Percentiles rank a stretch among this genome's conserved stretches.
These are phyloP conservation scores for Vaucheria bursata DNA, from an alignment of 352 stramenopile genomes.

Conservation along the genomic window DNA sequence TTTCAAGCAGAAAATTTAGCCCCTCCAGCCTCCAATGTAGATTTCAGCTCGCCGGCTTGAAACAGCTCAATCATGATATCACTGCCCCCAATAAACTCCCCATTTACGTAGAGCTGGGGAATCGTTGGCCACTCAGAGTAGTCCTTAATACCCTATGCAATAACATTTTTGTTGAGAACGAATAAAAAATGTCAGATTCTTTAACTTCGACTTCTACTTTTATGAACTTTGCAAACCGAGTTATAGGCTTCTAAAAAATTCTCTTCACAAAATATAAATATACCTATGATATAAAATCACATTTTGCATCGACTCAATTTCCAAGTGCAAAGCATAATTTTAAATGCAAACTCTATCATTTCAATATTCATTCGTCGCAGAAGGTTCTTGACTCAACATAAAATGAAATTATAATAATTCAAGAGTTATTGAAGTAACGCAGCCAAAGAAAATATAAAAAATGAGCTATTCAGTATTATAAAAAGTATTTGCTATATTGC, in stretches of 20 bases:
- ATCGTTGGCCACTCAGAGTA: constrained; percentile 55
- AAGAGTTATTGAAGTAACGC: too few species aligned
- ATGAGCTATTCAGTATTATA: too few species aligned
- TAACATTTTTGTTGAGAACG: neutral
- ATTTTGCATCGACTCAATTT: neutral
- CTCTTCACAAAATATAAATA: neutral
- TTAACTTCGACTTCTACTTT: neutral
- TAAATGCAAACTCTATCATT: neutral
- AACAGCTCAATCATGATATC: constrained; percentile 95
- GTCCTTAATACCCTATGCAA: constrained; percentile 25
- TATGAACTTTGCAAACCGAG: neutral
- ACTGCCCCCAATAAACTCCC: constrained; percentile 97
- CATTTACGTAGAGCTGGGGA: constrained; percentile 94
- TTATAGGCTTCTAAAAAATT: neutral
- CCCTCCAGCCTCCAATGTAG: constrained; percentile 62
- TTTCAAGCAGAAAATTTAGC: constrained; percentile 14
- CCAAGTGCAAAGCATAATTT: neutral
- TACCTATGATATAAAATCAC: neutral
- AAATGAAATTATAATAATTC: too few species aligned
- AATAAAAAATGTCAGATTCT: neutral
- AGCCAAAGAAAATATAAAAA: too few species aligned
- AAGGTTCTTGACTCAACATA: too few species aligned
- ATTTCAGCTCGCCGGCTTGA: constrained; percentile 79
- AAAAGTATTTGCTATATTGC: too few species aligned
- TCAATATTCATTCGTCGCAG: too few species aligned